Percentiles rank a stretch among this genome's conserved stretches.
These are phyloP conservation scores for Aspergillus mulundensis DNA, from an alignment of 495 filamentous ascomycete genomes.

Conservation along the genomic window DNA sequence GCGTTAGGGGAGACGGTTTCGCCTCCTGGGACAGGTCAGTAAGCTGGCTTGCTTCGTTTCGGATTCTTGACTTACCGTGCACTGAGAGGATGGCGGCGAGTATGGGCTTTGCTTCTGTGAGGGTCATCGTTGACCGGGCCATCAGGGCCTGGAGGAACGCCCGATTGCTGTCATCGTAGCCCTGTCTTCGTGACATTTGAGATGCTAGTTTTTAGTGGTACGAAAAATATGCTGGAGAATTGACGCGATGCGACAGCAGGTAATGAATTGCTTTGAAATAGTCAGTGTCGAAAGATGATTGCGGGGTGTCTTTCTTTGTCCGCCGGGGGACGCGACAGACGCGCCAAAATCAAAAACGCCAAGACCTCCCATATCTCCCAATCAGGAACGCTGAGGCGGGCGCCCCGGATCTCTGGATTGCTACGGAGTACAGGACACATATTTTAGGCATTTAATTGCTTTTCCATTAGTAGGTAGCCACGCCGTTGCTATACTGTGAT, in stretches of 20 bases:
- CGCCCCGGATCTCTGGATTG: no score
- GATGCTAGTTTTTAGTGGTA: neutral
- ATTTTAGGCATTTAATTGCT: no score
- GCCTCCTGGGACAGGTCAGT: constrained; percentile 26
- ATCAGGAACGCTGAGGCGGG: neutral
- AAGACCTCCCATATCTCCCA: constrained; percentile 7
- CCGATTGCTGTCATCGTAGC: constrained; percentile 67
- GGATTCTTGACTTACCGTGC: constrained; percentile 30
- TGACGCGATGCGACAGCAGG: neutral
- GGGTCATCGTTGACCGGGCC: constrained; percentile 69
- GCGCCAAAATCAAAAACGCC: constrained; percentile 9
- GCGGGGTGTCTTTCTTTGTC: constrained; percentile 2
- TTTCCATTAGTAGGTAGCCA: neutral
- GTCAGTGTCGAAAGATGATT: neutral
- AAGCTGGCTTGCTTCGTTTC: neutral
- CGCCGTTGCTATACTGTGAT: constrained; percentile 20
- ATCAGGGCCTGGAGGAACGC: constrained; percentile 94
- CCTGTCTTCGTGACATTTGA: constrained; percentile 2
- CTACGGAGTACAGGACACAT: neutral
- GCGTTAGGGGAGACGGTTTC: constrained; percentile 46
- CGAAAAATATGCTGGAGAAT: neutral
- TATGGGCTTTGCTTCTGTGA: constrained; percentile 64
- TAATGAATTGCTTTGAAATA: neutral
- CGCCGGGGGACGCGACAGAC: constrained; percentile 10
- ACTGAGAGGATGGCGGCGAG: constrained; percentile 71